Percentiles rank a stretch among this genome's conserved stretches.
phyloP scores from a whole-genome alignment of 768 basidiomycete genomes.

The Macrolepiota dolichaula region DNA sequence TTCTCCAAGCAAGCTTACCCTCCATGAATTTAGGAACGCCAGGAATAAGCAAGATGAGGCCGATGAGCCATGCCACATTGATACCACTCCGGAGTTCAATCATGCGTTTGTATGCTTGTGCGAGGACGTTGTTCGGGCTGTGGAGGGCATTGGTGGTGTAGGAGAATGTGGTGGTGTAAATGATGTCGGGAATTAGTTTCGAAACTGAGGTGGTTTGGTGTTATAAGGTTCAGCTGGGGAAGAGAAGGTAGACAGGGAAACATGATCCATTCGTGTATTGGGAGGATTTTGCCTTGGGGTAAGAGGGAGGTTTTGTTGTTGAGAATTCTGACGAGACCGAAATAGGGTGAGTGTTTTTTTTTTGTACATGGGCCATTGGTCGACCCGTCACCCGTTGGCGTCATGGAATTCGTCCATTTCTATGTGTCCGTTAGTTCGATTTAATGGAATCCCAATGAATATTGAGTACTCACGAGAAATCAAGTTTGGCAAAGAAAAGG shows the following conservation, averaged over 20 bases:
- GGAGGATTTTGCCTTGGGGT: constrained; percentile 23
- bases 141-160: constrained; percentile 43
- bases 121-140: constrained; percentile 43
- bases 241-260: neutral
- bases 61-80: neutral
- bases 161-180: constrained; percentile 47
- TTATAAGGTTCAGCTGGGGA: neutral
- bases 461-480: constrained; percentile 9
- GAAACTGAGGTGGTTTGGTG: constrained; percentile 34
- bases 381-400: constrained; percentile 36
- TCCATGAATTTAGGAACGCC: constrained; percentile 12
- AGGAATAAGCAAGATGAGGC: constrained; percentile 17
- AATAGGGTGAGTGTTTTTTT: neutral
- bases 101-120: constrained; percentile 42
- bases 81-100: constrained; percentile 37
- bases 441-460: neutral
- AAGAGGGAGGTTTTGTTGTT: constrained; percentile 25
- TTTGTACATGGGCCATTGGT: neutral
- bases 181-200: constrained; percentile 51
- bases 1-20: constrained; percentile 1
- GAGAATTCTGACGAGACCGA: constrained; percentile 32
- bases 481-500: constrained; percentile 36
- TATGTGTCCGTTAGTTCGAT: constrained; percentile 14
- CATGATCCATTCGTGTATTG: constrained; percentile 45
- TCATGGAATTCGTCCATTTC: constrained; percentile 51